Base-by-base conservation (phyloP, 441 rosid species). In the Breynia disticha region DNA sequence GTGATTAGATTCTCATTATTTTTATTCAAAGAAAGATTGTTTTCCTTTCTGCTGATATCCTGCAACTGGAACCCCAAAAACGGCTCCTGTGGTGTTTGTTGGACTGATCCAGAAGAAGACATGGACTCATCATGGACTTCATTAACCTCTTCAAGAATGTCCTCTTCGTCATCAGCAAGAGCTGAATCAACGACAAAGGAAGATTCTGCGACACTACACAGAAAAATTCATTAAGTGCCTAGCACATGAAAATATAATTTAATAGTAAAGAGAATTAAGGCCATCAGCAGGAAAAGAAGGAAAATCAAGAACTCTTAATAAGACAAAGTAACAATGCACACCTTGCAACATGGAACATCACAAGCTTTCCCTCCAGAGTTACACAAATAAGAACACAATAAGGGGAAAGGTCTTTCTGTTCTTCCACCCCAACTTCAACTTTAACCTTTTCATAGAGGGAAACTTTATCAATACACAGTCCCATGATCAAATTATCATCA, bases 361-460 rank as follows among this genome's bases (percentile, higher is more conserved):
- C 72, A 52, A 93, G 84, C 78, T 86, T 89, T 64, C 99, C 97
- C 72, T 93, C 97, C 42, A 80, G 70, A 56, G 99, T 89, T 62
- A 89, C 87, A 75, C 88, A 86, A 63, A 84, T 53, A 57, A 93
- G 90, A 69, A 81, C 61, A 67, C 90, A 93, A 71, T 42, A 61
- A 55, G 95, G 89, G 7, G 74, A 68, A 67, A 89, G 88, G 66
- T 89, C 97, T 73, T 65, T 80, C 56, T 67, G 45, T 59, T 87
- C 89, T 64, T 83, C 90, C 54, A 63, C 76, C 60, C 81, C 91
- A 28, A 80, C 75, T 70, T 73, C 82, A 54, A 89, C 69, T 74
- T 68, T 75, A 48, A 93, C 77, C 45, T 76, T 81, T 57, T 73
- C 91, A 56, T 59, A 66, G 39, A 75, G 46, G 57, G 93, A 84